These are phyloP conservation scores for Silene uniflora DNA, from an alignment of 148 eudicot genomes.

Conservation along the genomic window DNA sequence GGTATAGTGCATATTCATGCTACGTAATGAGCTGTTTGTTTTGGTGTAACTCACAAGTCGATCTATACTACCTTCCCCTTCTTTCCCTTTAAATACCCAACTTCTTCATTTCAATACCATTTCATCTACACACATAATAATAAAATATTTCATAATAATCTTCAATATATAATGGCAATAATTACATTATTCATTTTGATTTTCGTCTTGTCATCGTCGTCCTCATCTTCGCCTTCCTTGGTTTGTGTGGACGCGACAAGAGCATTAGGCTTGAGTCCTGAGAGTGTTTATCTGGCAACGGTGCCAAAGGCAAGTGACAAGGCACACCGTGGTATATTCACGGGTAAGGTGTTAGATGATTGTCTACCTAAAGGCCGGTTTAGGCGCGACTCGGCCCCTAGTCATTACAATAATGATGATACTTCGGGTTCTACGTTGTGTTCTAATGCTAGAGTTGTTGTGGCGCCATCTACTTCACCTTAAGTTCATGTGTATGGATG, in stretches of 20 bases:
- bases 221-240: background rate
- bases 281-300: background rate
- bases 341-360: constrained; percentile 20
- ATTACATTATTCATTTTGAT: constrained; percentile 13
- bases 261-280: constrained; percentile 4
- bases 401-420: constrained; percentile 19
- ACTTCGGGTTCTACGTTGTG: constrained; percentile 22
- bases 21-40: constrained; percentile 29
- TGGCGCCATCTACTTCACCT: constrained; percentile 11
- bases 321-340: background rate
- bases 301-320: background rate
- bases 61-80: constrained; percentile 3
- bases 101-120: background rate
- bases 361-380: constrained; percentile 27
- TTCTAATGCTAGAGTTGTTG: background rate
- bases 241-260: constrained; percentile 12
- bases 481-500: background rate
- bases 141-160: background rate
- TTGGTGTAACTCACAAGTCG: constrained; percentile 30
- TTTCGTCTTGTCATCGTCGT: background rate
- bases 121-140: background rate
- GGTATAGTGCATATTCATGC: constrained; percentile 13
- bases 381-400: constrained; percentile 26
- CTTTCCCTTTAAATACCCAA: constrained; percentile 8
- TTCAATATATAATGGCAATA: constrained; percentile 1